Conservation (phyloP, 176 grass and related monocot genomes). For the Avena atlantica region DNA sequence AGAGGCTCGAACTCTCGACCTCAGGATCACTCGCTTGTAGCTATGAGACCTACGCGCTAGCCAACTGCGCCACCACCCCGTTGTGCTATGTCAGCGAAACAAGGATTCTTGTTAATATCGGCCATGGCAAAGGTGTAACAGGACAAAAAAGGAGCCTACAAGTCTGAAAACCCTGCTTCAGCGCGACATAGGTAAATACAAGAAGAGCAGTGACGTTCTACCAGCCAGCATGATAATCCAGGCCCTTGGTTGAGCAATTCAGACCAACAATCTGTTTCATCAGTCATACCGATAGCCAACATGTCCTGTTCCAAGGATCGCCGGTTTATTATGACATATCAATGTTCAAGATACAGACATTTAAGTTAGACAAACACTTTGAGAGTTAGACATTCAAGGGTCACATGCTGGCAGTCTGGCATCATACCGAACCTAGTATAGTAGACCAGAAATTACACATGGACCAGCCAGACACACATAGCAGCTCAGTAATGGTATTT, state of each 20-base stretch:
- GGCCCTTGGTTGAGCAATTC: background rate
- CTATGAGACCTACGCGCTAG: conserved; percentile 81
- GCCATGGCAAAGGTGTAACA: too few relatives aligned
- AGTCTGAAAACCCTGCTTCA: background rate
- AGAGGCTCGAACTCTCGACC: conserved; percentile 99
- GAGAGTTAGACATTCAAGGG: too few relatives aligned
- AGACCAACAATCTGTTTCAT: background rate
- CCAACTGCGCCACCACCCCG: conserved; percentile 70
- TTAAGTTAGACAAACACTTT: too few relatives aligned
- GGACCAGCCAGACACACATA: background rate
- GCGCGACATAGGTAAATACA: background rate
- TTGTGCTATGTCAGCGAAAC: background rate
- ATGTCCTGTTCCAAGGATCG: background rate
- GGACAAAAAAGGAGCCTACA: too few relatives aligned
- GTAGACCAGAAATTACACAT: background rate
- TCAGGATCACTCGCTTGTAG: conserved; percentile 60
- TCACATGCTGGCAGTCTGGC: background rate
- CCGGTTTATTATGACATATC: conserved; percentile 1
- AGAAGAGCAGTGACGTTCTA: background rate
- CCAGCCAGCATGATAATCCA: background rate
- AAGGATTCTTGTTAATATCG: too few relatives aligned
- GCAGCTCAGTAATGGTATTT: conserved; percentile 76
- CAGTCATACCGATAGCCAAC: conserved; percentile 7
- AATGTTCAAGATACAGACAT: background rate
- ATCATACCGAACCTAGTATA: background rate